Evolutionary conservation across 192 early-diverging fungal genomes (phyloP).

Genomic region (Obelidium mucronatum): DNA sequence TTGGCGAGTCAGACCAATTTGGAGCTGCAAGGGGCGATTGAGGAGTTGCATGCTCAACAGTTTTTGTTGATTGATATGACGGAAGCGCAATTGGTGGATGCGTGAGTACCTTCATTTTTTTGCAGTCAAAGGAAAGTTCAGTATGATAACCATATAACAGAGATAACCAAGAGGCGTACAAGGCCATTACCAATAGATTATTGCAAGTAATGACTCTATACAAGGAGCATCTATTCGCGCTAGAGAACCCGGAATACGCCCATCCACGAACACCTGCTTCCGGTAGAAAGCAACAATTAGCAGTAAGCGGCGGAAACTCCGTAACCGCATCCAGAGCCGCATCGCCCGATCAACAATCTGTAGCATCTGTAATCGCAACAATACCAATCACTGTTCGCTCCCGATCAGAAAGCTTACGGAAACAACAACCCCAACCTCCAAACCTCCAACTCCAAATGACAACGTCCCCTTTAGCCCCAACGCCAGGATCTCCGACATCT

Average conservation of each 20-base stretch:
- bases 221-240: slow-evolving; percentile 47
- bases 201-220: slow-evolving; percentile 62
- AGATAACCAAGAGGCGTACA: slow-evolving; percentile 52
- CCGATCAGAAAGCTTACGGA: slow-evolving; percentile 21
- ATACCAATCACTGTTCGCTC: slow-evolving; percentile 15
- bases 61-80: slow-evolving; percentile 53
- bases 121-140: no score
- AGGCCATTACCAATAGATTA: slow-evolving; percentile 45
- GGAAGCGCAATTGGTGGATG: slow-evolving; percentile 60
- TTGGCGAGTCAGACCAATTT: slow-evolving; percentile 42
- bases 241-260: slow-evolving; percentile 27
- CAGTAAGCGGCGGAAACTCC: neutral
- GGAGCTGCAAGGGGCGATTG: slow-evolving; percentile 50
- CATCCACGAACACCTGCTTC: neutral
- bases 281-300: neutral
- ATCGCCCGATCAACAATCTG: neutral
- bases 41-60: slow-evolving; percentile 55
- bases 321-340: neutral
- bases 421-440: neutral
- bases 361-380: neutral
- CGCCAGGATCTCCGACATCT: neutral
- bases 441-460: neutral
- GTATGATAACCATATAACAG: slow-evolving; percentile 31
- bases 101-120: slow-evolving; percentile 20
- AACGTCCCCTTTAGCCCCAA: neutral